Evolutionary conservation across 1,284 basidiomycete species (phyloP), one percentile per base, ranked within the genome.

Genomic region (Pascua sp.): DNA sequence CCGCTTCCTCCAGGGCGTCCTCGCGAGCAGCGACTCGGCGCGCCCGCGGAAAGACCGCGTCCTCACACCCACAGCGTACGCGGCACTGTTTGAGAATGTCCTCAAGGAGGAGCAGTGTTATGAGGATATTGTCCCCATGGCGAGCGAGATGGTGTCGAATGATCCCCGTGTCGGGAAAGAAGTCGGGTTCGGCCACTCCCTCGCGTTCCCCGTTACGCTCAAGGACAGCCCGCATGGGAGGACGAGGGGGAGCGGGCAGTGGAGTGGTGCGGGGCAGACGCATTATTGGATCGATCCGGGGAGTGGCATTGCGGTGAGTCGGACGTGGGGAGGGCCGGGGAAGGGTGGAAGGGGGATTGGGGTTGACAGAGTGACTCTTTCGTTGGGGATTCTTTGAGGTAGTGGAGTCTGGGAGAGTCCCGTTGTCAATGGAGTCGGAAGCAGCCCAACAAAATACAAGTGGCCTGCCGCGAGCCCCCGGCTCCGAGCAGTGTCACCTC

Each of bases 1-100:
- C 13, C 52, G 48, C 4, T 59, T 72, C 54, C 61, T 72, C 5
- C 51, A 49, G 47, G 47, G 45, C 36, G 18, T 59, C 4, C 58
- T 59, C 13, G 37, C 37, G 15, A 63, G 56, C 18, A 42, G 50
- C 24, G 32, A 32, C 24, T 3, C 3, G 4, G 7, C 24, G 24
- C 24, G 24, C 4, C 24, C 24, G 4, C 24, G 7, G 24, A 18
- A 32, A 18, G 4, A 32, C 3, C 24, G 24, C 24, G 7, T 32
- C 24, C 24, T 32, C 7, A 7, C 24, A 4, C 45, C 49, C n/a
- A 44, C 44, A 16, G 38, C 39, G 8, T 42, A 47, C 40, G n/a
- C 11, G 24, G 41, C 55, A 18, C 62, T 72, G 11, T 72, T 70
- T 32, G 24, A 32, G 7, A 32, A 32, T 32, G 24, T 32, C 24